A percentile compares a stretch with the other conserved stretches of the same genome.
phyloP scores from a whole-genome alignment of 805 yeast species.

The Candida loeiensis region DNA sequence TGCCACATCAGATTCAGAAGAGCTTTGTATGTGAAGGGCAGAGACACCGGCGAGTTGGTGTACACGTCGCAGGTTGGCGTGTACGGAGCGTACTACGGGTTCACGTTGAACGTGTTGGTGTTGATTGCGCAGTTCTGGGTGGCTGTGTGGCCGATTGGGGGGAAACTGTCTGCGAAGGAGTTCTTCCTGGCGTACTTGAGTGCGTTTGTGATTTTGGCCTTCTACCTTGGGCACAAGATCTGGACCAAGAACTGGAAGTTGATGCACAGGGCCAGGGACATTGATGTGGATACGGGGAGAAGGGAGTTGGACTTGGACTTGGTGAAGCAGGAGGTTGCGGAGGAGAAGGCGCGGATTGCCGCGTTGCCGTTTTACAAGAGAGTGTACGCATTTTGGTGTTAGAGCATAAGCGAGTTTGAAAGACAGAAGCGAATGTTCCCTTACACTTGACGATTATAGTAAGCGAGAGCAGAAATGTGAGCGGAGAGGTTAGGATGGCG shows the following conservation, averaged over 20 bases:
- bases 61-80: slow-evolving; percentile 37
- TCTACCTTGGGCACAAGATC: slow-evolving; percentile 45
- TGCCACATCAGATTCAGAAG: slow-evolving; percentile 62
- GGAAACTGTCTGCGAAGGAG: slow-evolving; percentile 27
- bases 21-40: slow-evolving; percentile 52
- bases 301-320: slow-evolving; percentile 55
- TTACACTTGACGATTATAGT: too few relatives aligned
- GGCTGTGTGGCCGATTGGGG: slow-evolving; percentile 36
- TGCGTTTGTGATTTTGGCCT: slow-evolving; percentile 40
- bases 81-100: slow-evolving; percentile 33
- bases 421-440: too few relatives aligned
- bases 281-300: slow-evolving; percentile 63
- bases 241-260: slow-evolving; percentile 46
- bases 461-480: too few relatives aligned
- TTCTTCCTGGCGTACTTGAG: slow-evolving; percentile 48
- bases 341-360: slow-evolving; percentile 48
- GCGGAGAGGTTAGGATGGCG: too few relatives aligned
- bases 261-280: slow-evolving; percentile 42
- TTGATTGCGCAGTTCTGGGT: slow-evolving; percentile 41
- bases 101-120: slow-evolving; percentile 28
- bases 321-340: slow-evolving; percentile 51
- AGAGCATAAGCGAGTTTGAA: slow-evolving; percentile 10
- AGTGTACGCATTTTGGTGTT: slow-evolving; percentile 55
- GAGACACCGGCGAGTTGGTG: slow-evolving; percentile 32
- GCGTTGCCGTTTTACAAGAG: slow-evolving; percentile 47